Conservation (phyloP, 345 rosid species). For the Boechera divaricarpa region DNA sequence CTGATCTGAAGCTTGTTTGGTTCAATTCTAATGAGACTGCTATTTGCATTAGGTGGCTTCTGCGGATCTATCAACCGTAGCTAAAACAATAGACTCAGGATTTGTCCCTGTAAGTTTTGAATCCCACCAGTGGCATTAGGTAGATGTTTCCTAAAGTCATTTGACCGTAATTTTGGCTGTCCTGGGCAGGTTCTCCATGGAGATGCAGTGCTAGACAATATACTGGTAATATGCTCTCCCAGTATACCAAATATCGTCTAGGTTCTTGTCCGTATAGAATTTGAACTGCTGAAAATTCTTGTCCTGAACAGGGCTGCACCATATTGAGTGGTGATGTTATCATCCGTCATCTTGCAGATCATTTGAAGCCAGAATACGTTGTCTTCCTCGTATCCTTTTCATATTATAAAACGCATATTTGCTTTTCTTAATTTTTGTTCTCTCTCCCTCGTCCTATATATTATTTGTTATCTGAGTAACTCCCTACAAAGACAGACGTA, state of each 20-base stretch:
- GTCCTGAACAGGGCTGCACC: constrained; percentile 77
- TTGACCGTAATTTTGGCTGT: neutral
- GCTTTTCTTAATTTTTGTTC: neutral
- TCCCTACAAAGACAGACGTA: constrained; percentile 74
- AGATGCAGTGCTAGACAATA: constrained; percentile 86
- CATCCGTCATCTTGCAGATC: constrained; percentile 80
- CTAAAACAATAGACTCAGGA: constrained; percentile 74
- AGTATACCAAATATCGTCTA: constrained; percentile 3
- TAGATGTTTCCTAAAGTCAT: constrained; percentile 2
- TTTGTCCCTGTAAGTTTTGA: constrained; percentile 75
- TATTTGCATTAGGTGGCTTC: constrained; percentile 60
- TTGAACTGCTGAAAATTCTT: neutral
- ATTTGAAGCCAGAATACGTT: constrained; percentile 77
- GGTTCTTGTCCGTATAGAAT: neutral
- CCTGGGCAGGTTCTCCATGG: constrained; percentile 85
- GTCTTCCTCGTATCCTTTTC: constrained; percentile 90
- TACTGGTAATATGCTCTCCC: constrained; percentile 54
- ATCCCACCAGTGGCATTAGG: neutral
- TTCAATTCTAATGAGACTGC: constrained; percentile 12
- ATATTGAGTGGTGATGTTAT: constrained; percentile 95
- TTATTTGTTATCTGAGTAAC: constrained; percentile 51
- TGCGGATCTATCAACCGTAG: constrained; percentile 67
- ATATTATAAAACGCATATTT: neutral
- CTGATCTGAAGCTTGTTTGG: constrained; percentile 7
- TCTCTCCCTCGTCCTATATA: neutral